Base-by-base conservation (phyloP, 148 eudicot genomes). In the Spergularia bocconei region DNA sequence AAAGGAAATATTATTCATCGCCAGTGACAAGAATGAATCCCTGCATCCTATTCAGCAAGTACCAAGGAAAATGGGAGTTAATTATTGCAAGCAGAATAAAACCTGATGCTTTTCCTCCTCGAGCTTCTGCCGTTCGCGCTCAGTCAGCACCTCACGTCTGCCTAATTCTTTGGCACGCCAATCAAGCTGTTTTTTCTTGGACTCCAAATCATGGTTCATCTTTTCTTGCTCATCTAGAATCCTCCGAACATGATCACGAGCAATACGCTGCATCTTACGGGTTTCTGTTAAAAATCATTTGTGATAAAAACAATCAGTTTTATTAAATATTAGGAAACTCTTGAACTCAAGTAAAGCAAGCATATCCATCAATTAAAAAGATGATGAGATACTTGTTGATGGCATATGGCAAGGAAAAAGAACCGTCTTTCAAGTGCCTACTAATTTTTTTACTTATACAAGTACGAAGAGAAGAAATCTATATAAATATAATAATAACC, bases 31-130 rank as follows among this genome's bases (percentile, higher is more conserved):
- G 16, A 14, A 47, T 47, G 52, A 67, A 47, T 20, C 48, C 48
- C 48, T 9, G 0, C 36, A 29, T 44, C 48, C 10, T 44, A 44
- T 41, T 29, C 36, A 36, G 12, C 29, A 44, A 68, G 16, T 17
- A 61, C 44, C 17, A 69, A 61, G 16, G 38, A 61, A 63, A 20
- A 71, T 56, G 72, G 36, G 13, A 23, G 13, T 48, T 15, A 13
- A 47, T 39, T 41, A 41, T n/a, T 66, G 19, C 11, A 44, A 2
- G 52, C 53, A 29, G n/a, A 47, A n/a, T 41, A n/a, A 51, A 63
- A 92, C 98, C 93, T 90, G 85, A 78, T 81, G 64, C 82, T 88
- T 92, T 75, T 95, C 98, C 84, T 95, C 96, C 1, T 87, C 90
- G 71, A 95, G 92, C 72, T 90, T 94, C 71, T 76, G 90, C 56